Base-by-base conservation (phyloP, 1,284 basidiomycete genomes). In the Trichosporon coremiiforme region DNA sequence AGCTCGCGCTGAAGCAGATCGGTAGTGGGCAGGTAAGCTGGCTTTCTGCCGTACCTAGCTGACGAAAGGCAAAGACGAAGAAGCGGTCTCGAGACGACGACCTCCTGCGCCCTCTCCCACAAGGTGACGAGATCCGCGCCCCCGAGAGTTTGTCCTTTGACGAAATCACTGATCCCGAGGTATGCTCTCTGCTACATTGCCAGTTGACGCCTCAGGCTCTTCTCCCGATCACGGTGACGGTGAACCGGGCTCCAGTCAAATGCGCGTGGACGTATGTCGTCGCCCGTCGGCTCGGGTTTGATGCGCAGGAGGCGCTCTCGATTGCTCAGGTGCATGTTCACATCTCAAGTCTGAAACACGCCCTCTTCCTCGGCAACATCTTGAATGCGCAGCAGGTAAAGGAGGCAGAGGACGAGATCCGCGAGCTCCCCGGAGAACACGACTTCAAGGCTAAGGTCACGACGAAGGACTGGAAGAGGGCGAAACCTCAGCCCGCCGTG, bases 171-270 rank as follows among this genome's bases (percentile, higher is more conserved):
- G 77, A 82, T 66, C 74, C 77, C 2, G 79, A 80, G 71, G 80
- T 80, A 36, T 31, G 79, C 68, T 13, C 4, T 5, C 10, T 45
- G 6, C 33, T 8, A 25, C 45, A n/a, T 13, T 17, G 5, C 7
- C 20, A 22, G 47, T 41, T 50, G 4, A 63, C 20, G 8, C 2
- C n/a, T 13, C 68, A 93, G 91, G 81, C 86, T 29, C 85, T 95
- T 45, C 85, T 85, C 79, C 55, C 91, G 89, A 76, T 87, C 82
- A 73, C 73, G 10, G 87, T 89, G 31, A 86, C 94, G 9, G 87
- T 93, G 66, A 98, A 98, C 82, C 90, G 95, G 22, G 95, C 95
- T 0, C 95, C 96, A 0, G 87, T 98, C 67, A 93, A 98, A 92
- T 94, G 91, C 64, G 93, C 91, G 0, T 98, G 95, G 95, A 89